Percentiles rank a stretch among this genome's conserved stretches.
These are phyloP conservation scores for Diplodia mutila DNA, from an alignment of 2,329 filamentous ascomycete species.

Conservation along the genomic window DNA sequence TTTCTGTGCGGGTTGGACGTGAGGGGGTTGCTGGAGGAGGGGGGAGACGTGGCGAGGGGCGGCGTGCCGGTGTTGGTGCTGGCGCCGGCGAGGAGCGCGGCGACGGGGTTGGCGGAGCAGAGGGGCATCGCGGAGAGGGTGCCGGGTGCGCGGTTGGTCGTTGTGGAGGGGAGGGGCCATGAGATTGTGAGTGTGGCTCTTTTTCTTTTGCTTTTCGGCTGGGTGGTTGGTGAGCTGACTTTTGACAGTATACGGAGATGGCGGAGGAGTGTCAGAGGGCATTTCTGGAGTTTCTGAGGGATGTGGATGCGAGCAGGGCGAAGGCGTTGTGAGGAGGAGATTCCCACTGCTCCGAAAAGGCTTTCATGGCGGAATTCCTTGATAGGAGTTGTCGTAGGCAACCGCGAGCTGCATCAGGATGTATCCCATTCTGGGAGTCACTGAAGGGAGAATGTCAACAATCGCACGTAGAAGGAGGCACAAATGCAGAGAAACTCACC, in stretches of 20 bases:
- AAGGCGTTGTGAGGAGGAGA: not conserved
- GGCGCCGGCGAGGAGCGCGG: conserved; percentile 40
- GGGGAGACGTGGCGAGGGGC: conserved; percentile 29
- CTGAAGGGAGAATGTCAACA: not conserved
- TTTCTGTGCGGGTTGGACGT: conserved; percentile 40
- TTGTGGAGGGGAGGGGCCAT: conserved; percentile 38
- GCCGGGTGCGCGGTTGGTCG: conserved; percentile 31
- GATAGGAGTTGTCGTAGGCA: not conserved
- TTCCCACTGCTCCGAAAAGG: too few species aligned
- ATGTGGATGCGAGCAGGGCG: not conserved
- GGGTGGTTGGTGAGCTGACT: not conserved
- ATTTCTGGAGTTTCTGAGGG: conserved; percentile 47
- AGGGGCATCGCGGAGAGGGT: conserved; percentile 30
- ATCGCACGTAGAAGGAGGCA: too few species aligned
- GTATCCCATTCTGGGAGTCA: conserved; percentile 8
- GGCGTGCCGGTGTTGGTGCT: conserved; percentile 39
- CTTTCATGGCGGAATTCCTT: not conserved
- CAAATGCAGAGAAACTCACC: not conserved
- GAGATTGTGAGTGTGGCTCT: conserved; percentile 41
- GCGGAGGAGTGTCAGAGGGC: conserved; percentile 3
- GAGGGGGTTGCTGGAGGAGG: conserved; percentile 32
- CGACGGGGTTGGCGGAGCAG: conserved; percentile 31
- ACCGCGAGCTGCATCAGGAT: not conserved
- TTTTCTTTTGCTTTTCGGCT: not conserved
- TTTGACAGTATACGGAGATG: not conserved